Percentiles rank a stretch among this genome's conserved stretches.
These are phyloP conservation scores for Pascua guehoae DNA, from an alignment of 1,284 basidiomycete genomes.

Conservation along the genomic window DNA sequence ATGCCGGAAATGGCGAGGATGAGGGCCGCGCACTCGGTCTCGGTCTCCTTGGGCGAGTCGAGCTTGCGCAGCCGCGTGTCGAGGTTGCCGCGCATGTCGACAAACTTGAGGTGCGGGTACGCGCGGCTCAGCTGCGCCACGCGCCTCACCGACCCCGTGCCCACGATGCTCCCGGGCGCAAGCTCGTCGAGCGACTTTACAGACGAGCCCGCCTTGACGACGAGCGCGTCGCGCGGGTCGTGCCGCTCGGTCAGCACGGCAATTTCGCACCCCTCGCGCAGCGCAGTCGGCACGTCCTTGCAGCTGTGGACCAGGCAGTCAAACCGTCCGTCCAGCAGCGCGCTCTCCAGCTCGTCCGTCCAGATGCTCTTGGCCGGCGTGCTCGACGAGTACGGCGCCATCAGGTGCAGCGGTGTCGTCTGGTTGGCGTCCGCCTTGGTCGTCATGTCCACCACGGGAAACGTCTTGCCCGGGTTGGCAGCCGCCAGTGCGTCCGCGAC, in stretches of 20 bases:
- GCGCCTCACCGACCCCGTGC: conserved; percentile 88
- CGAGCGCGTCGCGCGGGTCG: conserved; percentile 83
- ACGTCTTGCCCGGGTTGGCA: conserved; percentile 52
- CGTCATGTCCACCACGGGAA: conserved; percentile 77
- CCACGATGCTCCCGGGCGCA: conserved; percentile 83
- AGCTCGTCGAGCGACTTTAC: conserved; percentile 79
- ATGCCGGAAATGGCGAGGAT: conserved; percentile 93
- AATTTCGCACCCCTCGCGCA: conserved; percentile 80
- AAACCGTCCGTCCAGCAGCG: conserved; percentile 65
- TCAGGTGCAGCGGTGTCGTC: conserved; percentile 56
- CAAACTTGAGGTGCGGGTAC: conserved; percentile 76
- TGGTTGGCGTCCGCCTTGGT: conserved; percentile 92
- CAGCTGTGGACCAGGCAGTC: conserved; percentile 92
- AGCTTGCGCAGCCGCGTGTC: conserved; percentile 87
- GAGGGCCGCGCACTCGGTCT: conserved; percentile 77
- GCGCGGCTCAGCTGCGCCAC: conserved; percentile 83
- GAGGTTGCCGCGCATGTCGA: conserved; percentile 63
- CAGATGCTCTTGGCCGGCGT: conserved; percentile 74
- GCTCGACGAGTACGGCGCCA: conserved; percentile 35
- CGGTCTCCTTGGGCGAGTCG: conserved; percentile 63
- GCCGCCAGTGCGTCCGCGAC: conserved; percentile 61
- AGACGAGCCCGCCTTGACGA: conserved; percentile 71
- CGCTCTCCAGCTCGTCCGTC: conserved; percentile 92
- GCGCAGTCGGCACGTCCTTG: conserved; percentile 88
- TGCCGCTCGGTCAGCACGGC: conserved; percentile 83